Evolutionary conservation across 2,329 filamentous ascomycete genomes (phyloP), one percentile per base, ranked within the genome.

Genomic region (Claviceps sorghi): DNA sequence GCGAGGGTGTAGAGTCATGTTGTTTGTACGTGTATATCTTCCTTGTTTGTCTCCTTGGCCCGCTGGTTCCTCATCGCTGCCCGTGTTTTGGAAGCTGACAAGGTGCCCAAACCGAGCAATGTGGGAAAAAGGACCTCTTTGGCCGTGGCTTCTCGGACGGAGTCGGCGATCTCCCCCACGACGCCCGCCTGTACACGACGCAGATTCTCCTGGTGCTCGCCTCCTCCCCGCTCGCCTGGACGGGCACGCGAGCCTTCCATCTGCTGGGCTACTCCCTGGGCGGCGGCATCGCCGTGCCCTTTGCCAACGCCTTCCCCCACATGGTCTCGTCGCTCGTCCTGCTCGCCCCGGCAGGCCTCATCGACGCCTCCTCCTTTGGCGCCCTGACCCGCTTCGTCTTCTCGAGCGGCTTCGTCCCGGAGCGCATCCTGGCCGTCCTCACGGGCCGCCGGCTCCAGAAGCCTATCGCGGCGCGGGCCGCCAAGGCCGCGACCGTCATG

Each of bases 251-350:
- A 44, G 75, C 72, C 48, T 81, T 93, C 62, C 76, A 76, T 48
- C 67, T 95, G 21, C 69, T 90, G 13, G 88, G 88, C 11, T 95
- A 93, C 67, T 90, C 85, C 0, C 76, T 95, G 1, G 88, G 88
- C 53, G 88, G 88, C 47, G 86, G 84, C 50, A 83, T 95, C 52
- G 81, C 82, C 4, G 79, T 83, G 6, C 79, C 83, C 55, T 91
- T 94, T 62, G 80, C 86, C 7, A 79, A 79, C 10, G 77, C 82
- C 53, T 89, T 90, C 62, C 85, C 87, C 0, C 64, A 78, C 48
- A 71, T 91, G 52, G 74, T 95, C 15, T 74, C 76, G 13, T 79
- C 76, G 10, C 72, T 96, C 22, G 73, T 93, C 11, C 76, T 95
- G 6, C 76, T 96, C 43, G 88, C 88, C 0, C 88, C 90, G 0